phyloP scores from a whole-genome alignment of 1,284 basidiomycete genomes.

The Sphagnurus paluster region DNA sequence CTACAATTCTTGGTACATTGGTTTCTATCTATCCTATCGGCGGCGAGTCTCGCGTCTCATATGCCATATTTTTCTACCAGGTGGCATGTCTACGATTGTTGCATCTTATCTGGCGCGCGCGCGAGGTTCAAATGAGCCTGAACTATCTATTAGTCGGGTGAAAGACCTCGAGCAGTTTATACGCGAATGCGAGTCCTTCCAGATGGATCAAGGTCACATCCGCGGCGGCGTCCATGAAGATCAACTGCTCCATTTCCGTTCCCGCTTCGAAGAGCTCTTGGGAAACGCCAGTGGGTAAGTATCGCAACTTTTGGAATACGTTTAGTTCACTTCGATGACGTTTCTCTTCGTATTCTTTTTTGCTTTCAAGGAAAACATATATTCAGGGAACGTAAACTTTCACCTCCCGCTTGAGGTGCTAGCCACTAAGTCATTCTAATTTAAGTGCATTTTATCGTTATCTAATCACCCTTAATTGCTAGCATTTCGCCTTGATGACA shows the following conservation, averaged over 20 bases:
- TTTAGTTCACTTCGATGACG: neutral
- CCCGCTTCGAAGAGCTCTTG: conserved; percentile 38
- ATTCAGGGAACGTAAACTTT: conserved; percentile 27
- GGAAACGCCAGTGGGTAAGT: conserved; percentile 32
- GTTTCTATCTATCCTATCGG: too few relatives aligned
- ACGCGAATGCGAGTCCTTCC: conserved; percentile 55
- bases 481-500: too few relatives aligned
- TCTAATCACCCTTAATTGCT: too few relatives aligned
- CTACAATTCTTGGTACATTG: conserved; percentile 37
- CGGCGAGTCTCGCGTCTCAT: neutral
- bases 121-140: conserved; percentile 68
- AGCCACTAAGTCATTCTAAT: conserved; percentile 31
- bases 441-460: too few relatives aligned
- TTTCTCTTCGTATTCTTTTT: conserved; percentile 16
- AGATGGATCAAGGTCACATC: conserved; percentile 55
- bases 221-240: conserved; percentile 19
- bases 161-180: conserved; percentile 67
- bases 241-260: conserved; percentile 26
- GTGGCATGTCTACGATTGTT: conserved; percentile 62
- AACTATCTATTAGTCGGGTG: conserved; percentile 50
- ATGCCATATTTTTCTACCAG: conserved; percentile 25
- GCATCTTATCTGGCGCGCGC: conserved; percentile 70
- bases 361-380: conserved; percentile 23
- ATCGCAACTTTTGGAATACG: neutral
- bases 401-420: conserved; percentile 29